phyloP scores from a whole-genome alignment of 176 grass and related monocot genomes.

The Oryza meyeriana region DNA sequence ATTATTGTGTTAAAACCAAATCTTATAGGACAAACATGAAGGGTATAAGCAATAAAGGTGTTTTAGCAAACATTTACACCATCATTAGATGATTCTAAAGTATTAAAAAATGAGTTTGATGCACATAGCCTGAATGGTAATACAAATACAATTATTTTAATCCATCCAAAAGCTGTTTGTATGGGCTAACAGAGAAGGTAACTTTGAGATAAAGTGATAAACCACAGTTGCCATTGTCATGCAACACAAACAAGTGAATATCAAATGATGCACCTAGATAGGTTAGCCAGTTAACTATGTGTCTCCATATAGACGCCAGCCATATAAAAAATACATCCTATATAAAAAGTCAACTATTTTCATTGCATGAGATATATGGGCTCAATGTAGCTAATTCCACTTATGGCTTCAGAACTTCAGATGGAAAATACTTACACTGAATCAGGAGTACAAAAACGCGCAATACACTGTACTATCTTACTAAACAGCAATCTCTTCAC shows the following conservation, averaged over 20 bases:
- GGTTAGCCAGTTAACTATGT: not conserved
- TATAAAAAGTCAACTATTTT: conserved; percentile 14
- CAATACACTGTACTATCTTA: conserved; percentile 1
- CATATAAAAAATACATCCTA: not conserved
- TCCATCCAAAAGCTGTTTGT: conserved; percentile 8
- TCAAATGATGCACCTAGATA: conserved; percentile 19
- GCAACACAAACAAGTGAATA: not conserved
- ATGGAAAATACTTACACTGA: not conserved
- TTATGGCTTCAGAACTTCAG: conserved; percentile 11
- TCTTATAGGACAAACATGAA: conserved; percentile 24
- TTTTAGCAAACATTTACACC: conserved; percentile 16
- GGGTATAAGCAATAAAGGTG: conserved; percentile 2
- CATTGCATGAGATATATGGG: not conserved
- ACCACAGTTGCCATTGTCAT: not conserved
- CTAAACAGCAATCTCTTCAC: not conserved
- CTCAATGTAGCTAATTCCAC: conserved; percentile 10
- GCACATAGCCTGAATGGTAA: not conserved
- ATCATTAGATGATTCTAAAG: not conserved
- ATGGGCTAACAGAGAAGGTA: conserved; percentile 3
- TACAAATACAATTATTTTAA: too few relatives aligned
- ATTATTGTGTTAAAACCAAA: conserved; percentile 27
- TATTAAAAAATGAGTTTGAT: conserved; percentile 23
- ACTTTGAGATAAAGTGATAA: conserved; percentile 10
- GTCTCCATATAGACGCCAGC: not conserved
- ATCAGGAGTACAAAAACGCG: not conserved